These are phyloP conservation scores for Dunaliella sp. DNA, from an alignment of 139 green algal species.

Conservation along the genomic window DNA sequence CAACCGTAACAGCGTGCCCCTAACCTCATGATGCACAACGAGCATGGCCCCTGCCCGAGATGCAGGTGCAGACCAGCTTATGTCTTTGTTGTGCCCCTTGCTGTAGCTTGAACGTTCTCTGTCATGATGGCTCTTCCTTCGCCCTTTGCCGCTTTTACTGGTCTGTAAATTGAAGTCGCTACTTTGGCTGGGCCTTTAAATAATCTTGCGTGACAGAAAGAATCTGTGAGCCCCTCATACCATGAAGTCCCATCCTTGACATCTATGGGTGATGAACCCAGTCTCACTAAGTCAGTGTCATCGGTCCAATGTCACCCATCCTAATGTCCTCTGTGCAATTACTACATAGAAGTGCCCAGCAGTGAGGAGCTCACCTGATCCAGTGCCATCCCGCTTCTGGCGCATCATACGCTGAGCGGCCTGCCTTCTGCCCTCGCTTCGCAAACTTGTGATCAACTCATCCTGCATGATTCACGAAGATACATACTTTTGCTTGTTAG, in stretches of 20 bases:
- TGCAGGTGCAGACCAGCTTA: no score
- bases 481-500: not conserved
- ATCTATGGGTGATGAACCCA: not conserved
- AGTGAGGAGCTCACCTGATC: not conserved
- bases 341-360: no score
- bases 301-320: slow-evolving; percentile 22
- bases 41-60: no score
- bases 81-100: no score
- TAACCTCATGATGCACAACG: no score
- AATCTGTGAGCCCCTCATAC: not conserved
- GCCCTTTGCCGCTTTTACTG: no score
- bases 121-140: no score
- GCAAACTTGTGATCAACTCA: slow-evolving; percentile 75
- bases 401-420: slow-evolving; percentile 60
- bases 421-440: slow-evolving; percentile 75
- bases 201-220: not conserved
- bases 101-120: no score
- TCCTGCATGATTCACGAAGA: slow-evolving; percentile 50
- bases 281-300: not conserved
- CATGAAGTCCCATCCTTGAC: not conserved
- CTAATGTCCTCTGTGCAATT: slow-evolving; percentile 29
- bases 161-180: no score
- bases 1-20: no score
- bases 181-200: no score
- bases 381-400: slow-evolving; percentile 48